These are phyloP conservation scores for Penstemon eatonii DNA, from an alignment of 257 asterid species.

Conservation along the genomic window DNA sequence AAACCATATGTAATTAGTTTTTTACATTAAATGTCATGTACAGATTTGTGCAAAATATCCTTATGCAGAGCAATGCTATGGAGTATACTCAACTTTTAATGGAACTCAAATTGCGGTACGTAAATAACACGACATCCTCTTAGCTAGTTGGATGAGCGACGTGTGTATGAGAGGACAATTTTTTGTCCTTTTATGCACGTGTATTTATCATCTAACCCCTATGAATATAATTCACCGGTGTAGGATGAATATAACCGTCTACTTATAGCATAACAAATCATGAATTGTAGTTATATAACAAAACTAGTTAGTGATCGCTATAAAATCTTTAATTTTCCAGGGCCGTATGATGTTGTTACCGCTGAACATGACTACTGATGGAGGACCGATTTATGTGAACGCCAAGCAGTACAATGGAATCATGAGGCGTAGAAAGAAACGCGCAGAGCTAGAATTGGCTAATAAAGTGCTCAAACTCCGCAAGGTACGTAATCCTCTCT, in stretches of 20 bases:
- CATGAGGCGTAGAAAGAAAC: slow-evolving; percentile 69
- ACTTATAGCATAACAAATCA: too few species aligned
- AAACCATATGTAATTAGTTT: background rate
- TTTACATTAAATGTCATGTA: slow-evolving; percentile 9
- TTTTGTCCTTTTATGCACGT: too few species aligned
- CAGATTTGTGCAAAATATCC: slow-evolving; percentile 62
- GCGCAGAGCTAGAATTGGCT: slow-evolving; percentile 59
- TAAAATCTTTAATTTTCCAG: slow-evolving; percentile 27
- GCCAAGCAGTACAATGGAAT: slow-evolving; percentile 83
- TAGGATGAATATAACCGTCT: too few species aligned
- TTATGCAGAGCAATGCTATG: slow-evolving; percentile 51
- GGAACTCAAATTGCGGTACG: slow-evolving; percentile 52
- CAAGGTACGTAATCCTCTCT: slow-evolving; percentile 39
- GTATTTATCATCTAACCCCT: too few species aligned
- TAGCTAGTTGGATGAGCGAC: background rate
- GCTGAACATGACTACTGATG: slow-evolving; percentile 50
- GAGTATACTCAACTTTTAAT: slow-evolving; percentile 45
- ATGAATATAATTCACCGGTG: too few species aligned
- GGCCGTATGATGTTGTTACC: slow-evolving; percentile 76
- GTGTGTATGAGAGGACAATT: too few species aligned
- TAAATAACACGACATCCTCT: background rate
- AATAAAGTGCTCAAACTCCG: slow-evolving; percentile 46
- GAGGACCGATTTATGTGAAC: slow-evolving; percentile 66
- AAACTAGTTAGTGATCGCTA: too few species aligned
- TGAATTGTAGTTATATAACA: too few species aligned